Percentiles rank a stretch among this genome's conserved stretches.
These are phyloP conservation scores for Chaetomiaceae sp. DNA, from an alignment of 2,329 filamentous ascomycete genomes.

Conservation along the genomic window DNA sequence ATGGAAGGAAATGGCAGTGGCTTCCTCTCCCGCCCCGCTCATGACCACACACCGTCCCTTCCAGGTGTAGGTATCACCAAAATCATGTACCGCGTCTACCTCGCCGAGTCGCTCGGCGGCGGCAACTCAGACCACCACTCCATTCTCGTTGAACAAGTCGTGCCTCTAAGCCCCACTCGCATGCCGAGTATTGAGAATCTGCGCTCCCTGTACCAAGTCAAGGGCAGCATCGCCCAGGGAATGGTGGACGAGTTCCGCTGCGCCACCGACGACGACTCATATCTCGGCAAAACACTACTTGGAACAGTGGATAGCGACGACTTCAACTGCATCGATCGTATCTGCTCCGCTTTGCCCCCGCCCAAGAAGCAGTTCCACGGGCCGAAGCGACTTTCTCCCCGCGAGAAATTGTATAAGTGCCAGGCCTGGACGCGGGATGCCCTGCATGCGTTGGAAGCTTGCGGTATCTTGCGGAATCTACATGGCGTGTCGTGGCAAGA, in stretches of 20 bases:
- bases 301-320: not conserved
- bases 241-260: not conserved
- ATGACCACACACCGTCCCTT: too few relatives aligned
- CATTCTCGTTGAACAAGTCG: not conserved
- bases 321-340: slow-evolving; percentile 1
- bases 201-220: not conserved
- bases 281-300: not conserved
- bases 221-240: not conserved
- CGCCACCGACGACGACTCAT: not conserved
- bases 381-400: not conserved
- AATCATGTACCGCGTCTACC: not conserved
- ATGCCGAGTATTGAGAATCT: not conserved
- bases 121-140: not conserved
- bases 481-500: not conserved
- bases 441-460: not conserved
- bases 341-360: not conserved
- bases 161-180: not conserved
- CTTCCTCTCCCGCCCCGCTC: too few relatives aligned
- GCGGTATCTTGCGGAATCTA: not conserved
- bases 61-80: too few relatives aligned
- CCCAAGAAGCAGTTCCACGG: not conserved
- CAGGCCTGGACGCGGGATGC: slow-evolving; percentile 1
- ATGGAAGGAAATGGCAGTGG: too few relatives aligned
- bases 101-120: not conserved
- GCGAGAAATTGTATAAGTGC: not conserved